Evolutionary conservation across 1,284 basidiomycete genomes (phyloP).

Genomic region (Jaminaea rosea): DNA sequence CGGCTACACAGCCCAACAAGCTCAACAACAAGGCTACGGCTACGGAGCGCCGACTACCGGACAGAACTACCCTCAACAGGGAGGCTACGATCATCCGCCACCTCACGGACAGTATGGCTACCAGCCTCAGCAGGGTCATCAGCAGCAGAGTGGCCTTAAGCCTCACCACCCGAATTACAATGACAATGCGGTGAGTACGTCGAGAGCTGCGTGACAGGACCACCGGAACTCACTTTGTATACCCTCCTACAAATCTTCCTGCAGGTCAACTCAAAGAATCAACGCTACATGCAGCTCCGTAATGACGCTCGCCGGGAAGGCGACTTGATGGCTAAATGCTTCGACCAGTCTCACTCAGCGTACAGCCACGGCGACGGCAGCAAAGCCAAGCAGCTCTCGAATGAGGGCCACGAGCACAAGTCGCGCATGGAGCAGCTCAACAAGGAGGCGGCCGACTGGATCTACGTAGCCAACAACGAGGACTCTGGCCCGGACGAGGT

Average conservation of each 20-base stretch:
- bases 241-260: not conserved
- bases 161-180: conserved; percentile 15
- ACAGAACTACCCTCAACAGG: conserved; percentile 1
- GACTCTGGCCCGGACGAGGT: conserved; percentile 11
- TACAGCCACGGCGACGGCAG: conserved; percentile 66
- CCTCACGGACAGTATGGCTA: conserved; percentile 26
- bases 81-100: conserved; percentile 12
- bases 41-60: not conserved
- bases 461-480: conserved; percentile 53
- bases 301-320: conserved; percentile 39
- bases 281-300: conserved; percentile 37
- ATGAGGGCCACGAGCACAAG: conserved; percentile 74
- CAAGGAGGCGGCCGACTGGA: conserved; percentile 77
- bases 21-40: conserved; percentile 5
- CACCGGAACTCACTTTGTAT: not conserved
- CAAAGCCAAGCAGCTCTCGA: conserved; percentile 70
- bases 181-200: conserved; percentile 11
- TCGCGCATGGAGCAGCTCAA: conserved; percentile 71
- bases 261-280: conserved; percentile 42
- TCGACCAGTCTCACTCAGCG: conserved; percentile 50
- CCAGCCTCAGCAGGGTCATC: conserved; percentile 1
- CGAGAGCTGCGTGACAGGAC: not conserved
- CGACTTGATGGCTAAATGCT: conserved; percentile 40
- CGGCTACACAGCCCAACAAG: conserved; percentile 8
- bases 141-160: conserved; percentile 10